Conservation (phyloP, 768 basidiomycete genomes). For the Paxillus ammoniavirescens region DNA sequence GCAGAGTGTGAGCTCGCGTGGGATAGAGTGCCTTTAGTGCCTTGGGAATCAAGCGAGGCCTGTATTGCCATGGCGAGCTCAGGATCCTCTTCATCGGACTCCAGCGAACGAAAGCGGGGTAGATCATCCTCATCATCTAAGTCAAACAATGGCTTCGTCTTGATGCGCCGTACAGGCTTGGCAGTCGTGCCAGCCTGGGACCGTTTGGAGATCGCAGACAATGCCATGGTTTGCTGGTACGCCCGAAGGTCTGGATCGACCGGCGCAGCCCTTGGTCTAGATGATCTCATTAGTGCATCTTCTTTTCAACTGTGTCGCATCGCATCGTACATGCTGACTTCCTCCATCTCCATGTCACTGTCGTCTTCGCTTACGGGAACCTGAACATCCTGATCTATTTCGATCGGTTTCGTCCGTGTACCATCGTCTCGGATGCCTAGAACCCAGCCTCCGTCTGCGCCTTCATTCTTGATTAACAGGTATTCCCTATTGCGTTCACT, state of each 20-base stretch:
- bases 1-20: background rate
- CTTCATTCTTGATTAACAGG: conserved; percentile 90
- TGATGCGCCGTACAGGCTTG: conserved; percentile 33
- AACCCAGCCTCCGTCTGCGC: conserved; percentile 88
- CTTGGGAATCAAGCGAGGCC: conserved; percentile 48
- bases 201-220: conserved; percentile 56
- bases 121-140: conserved; percentile 47
- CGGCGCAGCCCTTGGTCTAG: conserved; percentile 30
- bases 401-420: conserved; percentile 80
- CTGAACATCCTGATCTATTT: conserved; percentile 67
- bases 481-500: conserved; percentile 95
- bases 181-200: conserved; percentile 32
- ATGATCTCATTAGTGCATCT: conserved; percentile 12
- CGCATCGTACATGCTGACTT: conserved; percentile 62
- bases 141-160: conserved; percentile 51
- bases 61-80: conserved; percentile 60
- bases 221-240: conserved; percentile 58
- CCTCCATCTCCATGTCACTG: conserved; percentile 75
- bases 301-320: background rate
- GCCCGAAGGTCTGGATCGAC: conserved; percentile 64
- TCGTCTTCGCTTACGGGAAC: conserved; percentile 35
- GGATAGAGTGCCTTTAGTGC: background rate
- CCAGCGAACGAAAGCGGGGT: conserved; percentile 17
- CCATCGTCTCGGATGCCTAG: conserved; percentile 89
- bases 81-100: conserved; percentile 49